A percentile compares a stretch with the other conserved stretches of the same genome.
Evolutionary conservation across 1,284 basidiomycete genomes (phyloP).

Genomic region (Ceratobasidium sp.): DNA sequence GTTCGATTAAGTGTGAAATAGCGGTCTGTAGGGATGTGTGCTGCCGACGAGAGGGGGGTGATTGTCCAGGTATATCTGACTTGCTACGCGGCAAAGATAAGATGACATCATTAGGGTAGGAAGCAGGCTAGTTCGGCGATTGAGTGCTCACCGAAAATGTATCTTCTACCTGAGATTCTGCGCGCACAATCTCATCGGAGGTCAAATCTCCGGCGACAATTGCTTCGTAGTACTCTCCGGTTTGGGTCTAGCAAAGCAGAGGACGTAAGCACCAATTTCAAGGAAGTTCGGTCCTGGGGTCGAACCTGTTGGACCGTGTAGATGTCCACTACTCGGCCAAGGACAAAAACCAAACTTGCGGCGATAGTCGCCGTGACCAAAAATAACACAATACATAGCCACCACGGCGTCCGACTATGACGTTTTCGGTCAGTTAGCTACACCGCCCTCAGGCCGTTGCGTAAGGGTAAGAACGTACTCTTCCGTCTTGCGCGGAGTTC

Average conservation of each 20-base stretch:
- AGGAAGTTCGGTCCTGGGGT: background rate
- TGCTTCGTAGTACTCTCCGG: constrained; percentile 24
- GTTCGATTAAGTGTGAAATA: constrained; percentile 25
- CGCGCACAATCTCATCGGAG: constrained; percentile 17
- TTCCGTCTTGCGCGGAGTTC: background rate
- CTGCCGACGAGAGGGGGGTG: constrained; percentile 16
- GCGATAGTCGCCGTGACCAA: constrained; percentile 37
- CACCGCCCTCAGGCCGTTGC: background rate
- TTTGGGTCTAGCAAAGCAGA: constrained; percentile 13
- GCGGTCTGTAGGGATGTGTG: constrained; percentile 30
- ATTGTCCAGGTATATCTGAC: constrained; percentile 39
- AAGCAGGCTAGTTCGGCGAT: background rate
- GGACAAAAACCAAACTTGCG: constrained; percentile 21
- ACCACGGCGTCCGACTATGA: constrained; percentile 26
- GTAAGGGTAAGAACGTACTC: constrained; percentile 13
- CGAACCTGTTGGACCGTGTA: constrained; percentile 28
- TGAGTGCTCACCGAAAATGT: constrained; percentile 21
- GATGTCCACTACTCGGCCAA: constrained; percentile 31
- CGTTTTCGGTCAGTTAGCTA: background rate
- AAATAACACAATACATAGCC: constrained; percentile 37
- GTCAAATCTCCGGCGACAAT: constrained; percentile 28
- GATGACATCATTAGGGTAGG: background rate
- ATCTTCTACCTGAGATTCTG: constrained; percentile 6
- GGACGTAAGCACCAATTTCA: background rate
- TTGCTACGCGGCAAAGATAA: constrained; percentile 5